Evolutionary conservation across 805 yeast species (phyloP).

Genomic region (Diddensiella caesifluorescens): DNA sequence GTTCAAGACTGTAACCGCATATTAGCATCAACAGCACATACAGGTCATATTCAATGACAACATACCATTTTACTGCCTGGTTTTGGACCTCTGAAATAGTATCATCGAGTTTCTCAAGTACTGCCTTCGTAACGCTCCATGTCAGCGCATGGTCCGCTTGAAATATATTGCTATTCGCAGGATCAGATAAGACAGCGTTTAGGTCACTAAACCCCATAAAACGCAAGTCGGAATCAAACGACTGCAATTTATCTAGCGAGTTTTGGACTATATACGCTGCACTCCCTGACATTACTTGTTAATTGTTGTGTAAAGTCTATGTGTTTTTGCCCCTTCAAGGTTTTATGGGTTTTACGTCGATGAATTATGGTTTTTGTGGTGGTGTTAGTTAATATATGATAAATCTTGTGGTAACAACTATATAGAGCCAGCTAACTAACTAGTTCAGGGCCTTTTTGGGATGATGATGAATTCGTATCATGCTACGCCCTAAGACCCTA

Average conservation of each 20-base stretch:
- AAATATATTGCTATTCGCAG: conserved; percentile 23
- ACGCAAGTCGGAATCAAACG: conserved; percentile 66
- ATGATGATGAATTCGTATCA: too few relatives aligned
- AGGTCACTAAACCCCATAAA: conserved; percentile 82
- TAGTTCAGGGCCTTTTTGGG: too few relatives aligned
- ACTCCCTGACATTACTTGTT: conserved; percentile 5
- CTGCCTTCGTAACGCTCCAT: conserved; percentile 35
- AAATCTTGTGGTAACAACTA: too few relatives aligned
- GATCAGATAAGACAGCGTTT: conserved; percentile 36
- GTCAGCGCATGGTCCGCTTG: conserved; percentile 26
- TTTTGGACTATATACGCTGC: conserved; percentile 5
- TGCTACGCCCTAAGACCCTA: conserved; percentile 65
- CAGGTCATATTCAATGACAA: background rate
- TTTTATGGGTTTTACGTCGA: too few relatives aligned
- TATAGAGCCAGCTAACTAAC: too few relatives aligned
- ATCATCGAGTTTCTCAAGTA: conserved; percentile 49
- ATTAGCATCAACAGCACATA: background rate
- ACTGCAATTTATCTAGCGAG: conserved; percentile 19
- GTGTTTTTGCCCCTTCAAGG: too few relatives aligned
- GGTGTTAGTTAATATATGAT: too few relatives aligned
- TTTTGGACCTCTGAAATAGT: conserved; percentile 67
- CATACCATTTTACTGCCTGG: conserved; percentile 53
- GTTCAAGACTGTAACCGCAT: conserved; percentile 16
- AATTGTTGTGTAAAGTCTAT: background rate
- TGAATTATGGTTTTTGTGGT: too few relatives aligned